Evolutionary conservation across 2,329 filamentous ascomycete species (phyloP), one percentile per base, ranked within the genome.

Genomic region (Fusarium mangiferae): DNA sequence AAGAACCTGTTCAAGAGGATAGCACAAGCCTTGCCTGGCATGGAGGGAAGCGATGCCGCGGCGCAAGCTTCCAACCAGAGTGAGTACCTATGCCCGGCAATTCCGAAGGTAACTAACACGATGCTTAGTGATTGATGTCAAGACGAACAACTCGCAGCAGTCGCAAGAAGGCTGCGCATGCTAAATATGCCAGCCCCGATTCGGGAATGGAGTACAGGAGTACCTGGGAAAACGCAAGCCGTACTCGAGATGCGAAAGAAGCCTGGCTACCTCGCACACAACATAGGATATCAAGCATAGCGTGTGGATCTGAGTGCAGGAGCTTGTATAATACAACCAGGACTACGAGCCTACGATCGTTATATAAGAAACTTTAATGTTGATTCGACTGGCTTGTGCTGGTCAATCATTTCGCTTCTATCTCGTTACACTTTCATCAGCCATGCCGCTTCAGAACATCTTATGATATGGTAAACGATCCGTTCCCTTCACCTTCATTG

Each of bases 1-100:
- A 99, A 99, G 89, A 94, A 93, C 77, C 87, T 99, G 66, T 99
- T 99, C 87, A 94, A 95, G 88, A 93, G 95, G 87, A 99, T 99
- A 90, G 96, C 97, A 45, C 96, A 99, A 85, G 96, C 97, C 42
- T 87, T 99, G 78, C 96, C 96, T 13, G 96, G 96, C 28, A 98
- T 99, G 96, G 96, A 99, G 83, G 95, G 94, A 20, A 92, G 95
- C 76, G 93, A 94, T 75, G 91, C 92, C 77, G 91, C 92, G 77
- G 91, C 91, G 68, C 92, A 94, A 83, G 88, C 89, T 49, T 87
- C 88, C 15, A 91, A 85, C 82, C 94, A 96, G 85, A 97, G 94
- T 96, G 87, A 80, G 92, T 90, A 26, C 24, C 24, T 35, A n/a
- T 45, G 24, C 17, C 12, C 12, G 41, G 35, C 22, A 45, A 20